phyloP scores from a whole-genome alignment of 2,329 filamentous ascomycete species.

The Gremmenia infestans region DNA sequence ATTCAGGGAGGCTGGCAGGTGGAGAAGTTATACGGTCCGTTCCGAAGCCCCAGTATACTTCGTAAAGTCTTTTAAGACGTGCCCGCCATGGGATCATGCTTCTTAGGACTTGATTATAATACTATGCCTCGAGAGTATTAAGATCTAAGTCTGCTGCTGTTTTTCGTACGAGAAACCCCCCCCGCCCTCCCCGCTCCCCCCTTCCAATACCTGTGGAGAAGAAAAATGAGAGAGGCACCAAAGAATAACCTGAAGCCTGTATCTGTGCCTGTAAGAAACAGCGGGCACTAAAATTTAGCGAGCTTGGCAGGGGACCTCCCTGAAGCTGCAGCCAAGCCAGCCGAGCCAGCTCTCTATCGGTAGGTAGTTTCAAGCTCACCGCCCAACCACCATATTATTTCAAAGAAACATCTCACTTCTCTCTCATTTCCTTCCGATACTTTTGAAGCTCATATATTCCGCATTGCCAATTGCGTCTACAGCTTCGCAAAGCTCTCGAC shows the following conservation, averaged over 20 bases:
- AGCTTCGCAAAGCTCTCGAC: not conserved
- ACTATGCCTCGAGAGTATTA: too few relatives aligned
- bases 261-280: not conserved
- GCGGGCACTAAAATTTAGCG: not conserved
- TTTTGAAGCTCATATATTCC: not conserved
- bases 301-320: not conserved
- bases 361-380: not conserved
- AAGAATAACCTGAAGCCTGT: not conserved
- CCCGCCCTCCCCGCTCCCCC: too few relatives aligned
- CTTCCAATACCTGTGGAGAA: too few relatives aligned
- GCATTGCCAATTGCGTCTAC: not conserved
- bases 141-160: too few relatives aligned
- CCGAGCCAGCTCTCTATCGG: too few relatives aligned
- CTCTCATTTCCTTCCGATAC: not conserved
- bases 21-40: not conserved
- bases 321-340: not conserved
- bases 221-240: not conserved
- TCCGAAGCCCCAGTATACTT: not conserved
- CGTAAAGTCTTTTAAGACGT: too few relatives aligned
- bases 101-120: too few relatives aligned
- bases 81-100: too few relatives aligned
- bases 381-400: not conserved
- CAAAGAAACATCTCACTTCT: not conserved
- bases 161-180: too few relatives aligned
- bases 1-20: not conserved